Evolutionary conservation across 1,284 basidiomycete genomes (phyloP).

Genomic region (Meira miltonrushii): DNA sequence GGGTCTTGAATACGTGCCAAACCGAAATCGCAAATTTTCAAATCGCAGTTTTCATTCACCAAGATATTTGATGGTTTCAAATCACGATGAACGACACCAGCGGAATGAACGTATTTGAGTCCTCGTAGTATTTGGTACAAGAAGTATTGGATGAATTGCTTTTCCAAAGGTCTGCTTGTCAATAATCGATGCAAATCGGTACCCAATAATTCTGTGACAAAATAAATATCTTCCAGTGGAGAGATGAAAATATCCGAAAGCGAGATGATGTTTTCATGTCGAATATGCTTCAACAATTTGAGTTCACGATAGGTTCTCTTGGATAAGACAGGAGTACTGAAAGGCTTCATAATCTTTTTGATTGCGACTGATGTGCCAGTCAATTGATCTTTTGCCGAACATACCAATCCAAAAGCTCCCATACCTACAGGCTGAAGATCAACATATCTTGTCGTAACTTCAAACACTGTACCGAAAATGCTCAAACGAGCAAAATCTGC

Average conservation of each 20-base stretch:
- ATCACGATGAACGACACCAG: constrained; percentile 97
- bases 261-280: constrained; percentile 99
- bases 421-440: constrained; percentile 99
- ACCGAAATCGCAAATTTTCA: constrained; percentile 99
- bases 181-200: constrained; percentile 95
- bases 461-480: constrained; percentile 69
- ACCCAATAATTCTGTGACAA: constrained; percentile 97
- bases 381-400: constrained; percentile 95
- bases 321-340: constrained; percentile 92
- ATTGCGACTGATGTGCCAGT: constrained; percentile 90
- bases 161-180: constrained; percentile 92
- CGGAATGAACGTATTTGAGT: constrained; percentile 98
- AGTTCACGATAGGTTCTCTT: constrained; percentile 97
- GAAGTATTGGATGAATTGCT: constrained; percentile 99
- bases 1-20: constrained; percentile 88
- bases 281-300: constrained; percentile 96
- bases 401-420: constrained; percentile 62
- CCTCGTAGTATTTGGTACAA: constrained; percentile 97
- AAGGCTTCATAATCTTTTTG: constrained; percentile 99
- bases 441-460: constrained; percentile 79
- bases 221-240: constrained; percentile 89
- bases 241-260: constrained; percentile 99
- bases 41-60: constrained; percentile 98
- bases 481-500: constrained; percentile 10
- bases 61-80: constrained; percentile 97